Base-by-base conservation (phyloP, 2,329 filamentous ascomycete species). In the Ceratocystiopsis sp. region DNA sequence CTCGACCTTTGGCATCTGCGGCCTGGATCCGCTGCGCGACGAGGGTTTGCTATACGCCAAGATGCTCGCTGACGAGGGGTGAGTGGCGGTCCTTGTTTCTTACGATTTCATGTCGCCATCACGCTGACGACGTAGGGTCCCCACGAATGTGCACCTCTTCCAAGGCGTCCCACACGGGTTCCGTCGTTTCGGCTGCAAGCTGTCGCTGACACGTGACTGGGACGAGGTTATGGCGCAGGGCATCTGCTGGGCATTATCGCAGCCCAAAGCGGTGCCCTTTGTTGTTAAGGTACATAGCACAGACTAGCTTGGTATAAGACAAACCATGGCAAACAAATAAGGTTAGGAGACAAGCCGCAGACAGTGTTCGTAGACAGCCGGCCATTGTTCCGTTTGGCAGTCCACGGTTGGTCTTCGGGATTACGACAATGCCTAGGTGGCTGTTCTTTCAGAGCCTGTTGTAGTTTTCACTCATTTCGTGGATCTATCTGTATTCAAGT, bases 231-330 rank as follows among this genome's bases (percentile, higher is more conserved):
- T 63, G 58, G 16, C 63, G 53, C 38, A 78, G 25, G 49, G 49
- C 32, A 46, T 51, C 12, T 19, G 40, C 4, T 50, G 45, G 43
- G 36, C 41, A 5, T 39, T 79, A 42, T 78, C 74, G 2, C 55
- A 53, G 1, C 71, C 73, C 45, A 67, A 64, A 3, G 72, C 71
- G 49, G 73, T 78, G 48, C 71, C 67, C 41, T 62, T 64, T 72
- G 39, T 42, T 1, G 16, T 48, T 17, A 38, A 48, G 17, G 47
- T 49, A 14, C 38, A 46, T 29, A 36, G 38, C 9, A 12, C 12
- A 19, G 19, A 33, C 38, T 37, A 36, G 13, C 33, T 32, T 19
- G 33, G 41, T 29, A 25, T 37, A 38, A 19, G 25, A 17, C 25
- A 12, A 32, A 32, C 29, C 29, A 32, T 32, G 29, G 12, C 29